These are phyloP conservation scores for Wickerhamomyces subpelliculosus DNA, from an alignment of 805 yeast genomes.

Conservation along the genomic window DNA sequence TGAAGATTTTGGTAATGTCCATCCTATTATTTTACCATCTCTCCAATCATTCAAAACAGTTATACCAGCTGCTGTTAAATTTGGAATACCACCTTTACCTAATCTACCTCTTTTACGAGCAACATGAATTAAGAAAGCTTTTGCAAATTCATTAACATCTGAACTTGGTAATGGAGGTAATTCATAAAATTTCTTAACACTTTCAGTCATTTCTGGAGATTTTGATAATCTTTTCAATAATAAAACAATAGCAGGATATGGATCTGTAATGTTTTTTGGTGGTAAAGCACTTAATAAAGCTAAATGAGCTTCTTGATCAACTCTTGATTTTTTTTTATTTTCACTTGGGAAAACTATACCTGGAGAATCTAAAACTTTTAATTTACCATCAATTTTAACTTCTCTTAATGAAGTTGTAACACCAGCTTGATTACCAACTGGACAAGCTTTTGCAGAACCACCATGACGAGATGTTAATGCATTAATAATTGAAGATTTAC, in stretches of 20 bases:
- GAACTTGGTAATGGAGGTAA: slow-evolving; percentile 73
- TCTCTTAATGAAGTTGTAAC: slow-evolving; percentile 89
- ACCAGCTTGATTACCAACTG: slow-evolving; percentile 97
- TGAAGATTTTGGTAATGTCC: slow-evolving; percentile 70
- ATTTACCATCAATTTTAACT: slow-evolving; percentile 84
- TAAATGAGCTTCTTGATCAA: slow-evolving; percentile 80
- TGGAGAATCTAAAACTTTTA: slow-evolving; percentile 89
- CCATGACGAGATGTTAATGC: slow-evolving; percentile 80
- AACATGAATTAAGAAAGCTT: slow-evolving; percentile 83
- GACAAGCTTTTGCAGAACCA: slow-evolving; percentile 71
- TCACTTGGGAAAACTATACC: slow-evolving; percentile 92
- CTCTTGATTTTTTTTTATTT: slow-evolving; percentile 42
- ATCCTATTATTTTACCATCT: slow-evolving; percentile 89
- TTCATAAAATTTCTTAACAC: slow-evolving; percentile 65
- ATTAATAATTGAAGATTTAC: slow-evolving; percentile 91
- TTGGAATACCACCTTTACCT: slow-evolving; percentile 90
- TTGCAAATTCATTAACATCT: slow-evolving; percentile 71
- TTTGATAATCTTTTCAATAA: slow-evolving; percentile 71
- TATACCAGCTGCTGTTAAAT: slow-evolving; percentile 76
- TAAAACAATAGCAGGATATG: slow-evolving; percentile 71
- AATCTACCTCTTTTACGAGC: slow-evolving; percentile 91
- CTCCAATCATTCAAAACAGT: slow-evolving; percentile 91
- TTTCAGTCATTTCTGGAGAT: slow-evolving; percentile 68
- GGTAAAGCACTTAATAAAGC: slow-evolving; percentile 86
- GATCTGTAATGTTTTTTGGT: slow-evolving; percentile 78